Base-by-base conservation (phyloP, 495 filamentous ascomycete species). In the Chaetomium cochliodes region DNA sequence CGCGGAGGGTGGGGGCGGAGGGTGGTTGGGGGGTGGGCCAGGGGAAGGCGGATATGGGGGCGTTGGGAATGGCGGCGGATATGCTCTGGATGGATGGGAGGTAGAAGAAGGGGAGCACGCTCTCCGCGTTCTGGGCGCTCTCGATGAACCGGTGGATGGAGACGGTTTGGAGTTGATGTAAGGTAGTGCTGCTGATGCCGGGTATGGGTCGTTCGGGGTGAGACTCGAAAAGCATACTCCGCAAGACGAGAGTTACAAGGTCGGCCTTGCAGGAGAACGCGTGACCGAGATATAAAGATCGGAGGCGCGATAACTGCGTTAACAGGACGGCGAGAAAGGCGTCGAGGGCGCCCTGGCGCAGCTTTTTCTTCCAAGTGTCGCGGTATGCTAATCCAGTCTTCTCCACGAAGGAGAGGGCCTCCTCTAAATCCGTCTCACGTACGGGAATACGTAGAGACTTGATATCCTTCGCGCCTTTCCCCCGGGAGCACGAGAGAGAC, bases 271-370 rank as follows among this genome's bases (percentile, higher is more conserved):
- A 4, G 26, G 1, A 37, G 8, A 55, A 55, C 5, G 18, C 5
- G 52, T 13, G 26, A 16, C 15, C 18, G 30, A 55, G 52, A 37
- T 37, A 25, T 7, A 55, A 16, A 4, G 5, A 15, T 20, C 11
- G 26, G 8, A 55, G 52, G 26, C 52, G 52, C 52, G 52, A 28
- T 20, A 55, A 18, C n/a, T 37, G 52, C 28, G 28, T 37, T 15
- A 55, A 33, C 6, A 55, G 52, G 26, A 55, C 16, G 52, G 52
- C 52, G 28, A 55, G 16, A 20, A n/a, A 37, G 26, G 52, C 52
- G 26, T 55, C 52, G 6, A 55, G 3, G 25, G 52, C 20, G 28
- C 28, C 52, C 15, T n/a, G 2, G 28, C 52, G 52, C 6, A 55
- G 28, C 28, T 33, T 28, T 12, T n/a, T 28, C 12, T 20, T 7